Percentiles rank a stretch among this genome's conserved stretches.
phyloP scores from a whole-genome alignment of 2,329 filamentous ascomycete genomes.

The Juglanconis sp. region DNA sequence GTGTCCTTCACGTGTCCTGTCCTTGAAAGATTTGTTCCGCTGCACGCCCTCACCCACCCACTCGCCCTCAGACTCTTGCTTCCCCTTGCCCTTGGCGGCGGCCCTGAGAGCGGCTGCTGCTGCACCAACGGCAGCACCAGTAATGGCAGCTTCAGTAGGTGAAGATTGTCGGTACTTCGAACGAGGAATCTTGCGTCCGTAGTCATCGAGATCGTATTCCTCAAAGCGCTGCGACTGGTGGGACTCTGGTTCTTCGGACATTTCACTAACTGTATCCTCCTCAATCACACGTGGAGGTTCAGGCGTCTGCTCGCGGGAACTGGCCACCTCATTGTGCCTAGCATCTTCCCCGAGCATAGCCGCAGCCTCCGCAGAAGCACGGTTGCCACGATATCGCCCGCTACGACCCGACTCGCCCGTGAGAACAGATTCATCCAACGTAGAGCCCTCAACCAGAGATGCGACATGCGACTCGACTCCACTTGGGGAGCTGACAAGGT shows the following conservation, averaged over 20 bases:
- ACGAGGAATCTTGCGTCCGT: slow-evolving; percentile 52
- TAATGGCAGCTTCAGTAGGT: slow-evolving; percentile 56
- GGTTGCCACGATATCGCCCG: slow-evolving; percentile 45
- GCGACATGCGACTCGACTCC: slow-evolving; percentile 88
- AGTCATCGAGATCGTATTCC: slow-evolving; percentile 57
- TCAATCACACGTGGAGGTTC: slow-evolving; percentile 36
- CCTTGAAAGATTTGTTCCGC: slow-evolving; percentile 64
- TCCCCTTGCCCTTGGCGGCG: slow-evolving; percentile 41
- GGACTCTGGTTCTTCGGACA: slow-evolving; percentile 35
- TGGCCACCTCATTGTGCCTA: slow-evolving; percentile 28
- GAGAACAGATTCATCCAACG: slow-evolving; percentile 64
- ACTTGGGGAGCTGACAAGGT: slow-evolving; percentile 68
- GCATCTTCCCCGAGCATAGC: slow-evolving; percentile 30
- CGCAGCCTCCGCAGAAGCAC: slow-evolving; percentile 39
- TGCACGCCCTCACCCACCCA: slow-evolving; percentile 50
- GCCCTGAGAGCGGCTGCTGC: slow-evolving; percentile 51
- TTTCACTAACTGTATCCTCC: slow-evolving; percentile 39
- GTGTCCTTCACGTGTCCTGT: slow-evolving; percentile 56
- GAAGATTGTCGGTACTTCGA: slow-evolving; percentile 47
- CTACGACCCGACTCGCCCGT: slow-evolving; percentile 54
- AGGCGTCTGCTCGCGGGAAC: slow-evolving; percentile 37
- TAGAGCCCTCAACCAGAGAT: slow-evolving; percentile 76
- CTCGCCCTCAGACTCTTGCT: slow-evolving; percentile 34
- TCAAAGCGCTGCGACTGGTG: slow-evolving; percentile 41
- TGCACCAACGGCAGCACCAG: slow-evolving; percentile 52